phyloP scores from a whole-genome alignment of 1,284 basidiomycete species.

The Stereum hirsutum region DNA sequence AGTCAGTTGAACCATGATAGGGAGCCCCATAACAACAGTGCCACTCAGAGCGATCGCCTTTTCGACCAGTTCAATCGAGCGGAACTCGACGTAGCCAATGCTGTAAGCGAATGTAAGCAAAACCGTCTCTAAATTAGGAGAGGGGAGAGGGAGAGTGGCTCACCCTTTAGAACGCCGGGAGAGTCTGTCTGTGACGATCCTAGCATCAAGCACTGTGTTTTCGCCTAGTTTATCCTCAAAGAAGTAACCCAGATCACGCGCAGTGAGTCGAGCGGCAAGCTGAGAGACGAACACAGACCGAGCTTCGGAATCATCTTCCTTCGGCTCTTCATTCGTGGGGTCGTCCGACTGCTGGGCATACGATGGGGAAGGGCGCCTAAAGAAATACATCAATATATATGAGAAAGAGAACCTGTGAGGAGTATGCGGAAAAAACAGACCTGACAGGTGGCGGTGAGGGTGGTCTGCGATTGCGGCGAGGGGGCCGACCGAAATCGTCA shows the following conservation, averaged over 20 bases:
- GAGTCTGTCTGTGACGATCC: conserved; percentile 90
- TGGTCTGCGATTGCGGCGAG: not conserved
- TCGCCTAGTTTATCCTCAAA: conserved; percentile 96
- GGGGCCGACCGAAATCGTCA: conserved; percentile 11
- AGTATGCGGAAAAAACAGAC: conserved; percentile 11
- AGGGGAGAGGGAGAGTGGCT: conserved; percentile 2
- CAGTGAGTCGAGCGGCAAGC: conserved; percentile 90
- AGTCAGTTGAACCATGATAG: conserved; percentile 92
- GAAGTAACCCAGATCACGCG: conserved; percentile 94
- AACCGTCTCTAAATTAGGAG: not conserved
- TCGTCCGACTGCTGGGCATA: conserved; percentile 60
- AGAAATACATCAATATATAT: conserved; percentile 4
- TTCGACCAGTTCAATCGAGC: conserved; percentile 81
- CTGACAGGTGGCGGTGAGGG: conserved; percentile 14
- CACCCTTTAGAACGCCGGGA: conserved; percentile 95
- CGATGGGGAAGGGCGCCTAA: conserved; percentile 60
- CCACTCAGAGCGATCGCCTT: conserved; percentile 86
- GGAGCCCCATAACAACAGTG: conserved; percentile 95
- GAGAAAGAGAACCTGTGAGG: not conserved
- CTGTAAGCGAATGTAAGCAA: conserved; percentile 22
- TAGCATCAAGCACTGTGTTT: conserved; percentile 86
- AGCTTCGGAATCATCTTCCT: conserved; percentile 87
- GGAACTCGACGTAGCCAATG: conserved; percentile 97
- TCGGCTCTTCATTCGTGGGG: conserved; percentile 64
- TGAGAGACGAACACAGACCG: conserved; percentile 98